Evolutionary conservation across 108 stramenopile species (phyloP), one percentile per base, ranked within the genome.

Genomic region (Conticribra guillardii): DNA sequence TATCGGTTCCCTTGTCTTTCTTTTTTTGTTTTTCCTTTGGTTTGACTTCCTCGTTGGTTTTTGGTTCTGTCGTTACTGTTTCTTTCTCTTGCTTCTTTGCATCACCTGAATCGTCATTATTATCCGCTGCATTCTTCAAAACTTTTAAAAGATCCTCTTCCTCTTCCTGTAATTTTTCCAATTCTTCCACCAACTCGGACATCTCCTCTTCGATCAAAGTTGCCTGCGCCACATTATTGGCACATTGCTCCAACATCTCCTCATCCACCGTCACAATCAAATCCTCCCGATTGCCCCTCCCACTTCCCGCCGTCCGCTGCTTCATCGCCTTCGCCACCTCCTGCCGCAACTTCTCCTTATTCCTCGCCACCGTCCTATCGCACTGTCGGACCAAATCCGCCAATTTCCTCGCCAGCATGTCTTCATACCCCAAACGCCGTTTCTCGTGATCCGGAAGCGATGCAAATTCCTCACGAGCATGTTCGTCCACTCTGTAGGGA

Each of bases 341-440:
- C 51, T 85, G 79, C 47, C 79, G 45, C 41, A 96, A 76, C 61
- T 96, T 96, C 64, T 93, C 90, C 52, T 91, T 83, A 67, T 96
- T 96, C 54, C 92, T 75, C 9, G 34, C 30, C 26, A 96, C 86
- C 9, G 66, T 87, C 16, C 91, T 71, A 82, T 96, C 92, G 69
- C 91, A 87, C 23, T 85, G 80, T 47, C 84, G 68, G 0, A 93
- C 90, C 60, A 96, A 58, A 68, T 91, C 92, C 2, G 64, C 76
- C 65, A 96, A 63, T 65, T 90, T 92, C 5, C 76, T 65, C 69
- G 88, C 87, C 30, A 96, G 65, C 56, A 87, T 85, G 54, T 80
- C 75, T 44, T 91, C 84, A 57, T 76, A 92, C 15, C 90, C 91
- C 76, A 91, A 66, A 26, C 86, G 76, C n/a, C 89, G 87, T 63